phyloP scores from a whole-genome alignment of 805 yeast species.

The Yamadazyma olivae region DNA sequence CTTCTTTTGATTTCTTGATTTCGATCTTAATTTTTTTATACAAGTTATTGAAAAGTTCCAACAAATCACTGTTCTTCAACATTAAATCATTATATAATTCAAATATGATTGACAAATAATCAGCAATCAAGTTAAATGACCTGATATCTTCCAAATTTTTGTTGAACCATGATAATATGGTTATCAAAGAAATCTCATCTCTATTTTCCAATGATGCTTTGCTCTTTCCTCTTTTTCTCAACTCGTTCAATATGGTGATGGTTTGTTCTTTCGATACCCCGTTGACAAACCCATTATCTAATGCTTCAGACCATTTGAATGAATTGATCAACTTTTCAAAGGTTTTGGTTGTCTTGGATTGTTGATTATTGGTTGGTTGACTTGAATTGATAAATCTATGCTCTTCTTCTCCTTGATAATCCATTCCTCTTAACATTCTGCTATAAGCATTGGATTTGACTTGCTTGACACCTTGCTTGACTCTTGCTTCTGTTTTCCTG shows the following conservation, averaged over 20 bases:
- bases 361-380: conserved; percentile 31
- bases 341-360: conserved; percentile 63
- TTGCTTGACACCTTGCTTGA: conserved; percentile 47
- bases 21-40: conserved; percentile 63
- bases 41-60: conserved; percentile 63
- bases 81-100: conserved; percentile 76
- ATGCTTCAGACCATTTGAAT: conserved; percentile 90
- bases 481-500: conserved; percentile 64
- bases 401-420: conserved; percentile 87
- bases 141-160: conserved; percentile 79
- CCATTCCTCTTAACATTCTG: conserved; percentile 86
- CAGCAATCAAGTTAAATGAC: conserved; percentile 59
- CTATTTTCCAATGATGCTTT: conserved; percentile 76
- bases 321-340: conserved; percentile 83
- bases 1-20: conserved; percentile 77
- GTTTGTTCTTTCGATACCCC: conserved; percentile 82
- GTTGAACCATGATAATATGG: conserved; percentile 79
- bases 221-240: conserved; percentile 85
- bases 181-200: conserved; percentile 84
- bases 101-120: conserved; percentile 62
- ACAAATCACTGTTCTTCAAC: conserved; percentile 73
- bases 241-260: conserved; percentile 78
- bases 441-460: conserved; percentile 62
- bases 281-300: conserved; percentile 77
- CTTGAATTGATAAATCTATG: conserved; percentile 60